Evolutionary conservation across 108 stramenopile genomes (phyloP).

Genomic region (Licmophora abbreviata): DNA sequence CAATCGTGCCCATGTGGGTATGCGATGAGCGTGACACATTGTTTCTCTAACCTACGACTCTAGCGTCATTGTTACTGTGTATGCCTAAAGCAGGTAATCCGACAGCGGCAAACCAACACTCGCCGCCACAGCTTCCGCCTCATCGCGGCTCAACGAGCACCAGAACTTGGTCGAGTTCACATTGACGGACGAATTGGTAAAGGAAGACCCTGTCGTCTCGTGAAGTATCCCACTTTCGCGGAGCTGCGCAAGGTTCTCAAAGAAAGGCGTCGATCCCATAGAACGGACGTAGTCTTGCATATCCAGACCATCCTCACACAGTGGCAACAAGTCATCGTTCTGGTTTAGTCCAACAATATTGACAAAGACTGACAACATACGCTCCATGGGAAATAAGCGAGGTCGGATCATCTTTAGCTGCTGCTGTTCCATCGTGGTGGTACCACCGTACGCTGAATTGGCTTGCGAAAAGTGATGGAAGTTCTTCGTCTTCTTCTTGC

Average conservation of each 20-base stretch:
- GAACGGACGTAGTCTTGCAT: constrained; percentile 1
- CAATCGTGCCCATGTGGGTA: too few species aligned
- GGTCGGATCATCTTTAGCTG: constrained; percentile 32
- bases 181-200: constrained; percentile 3
- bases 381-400: constrained; percentile 49
- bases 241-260: constrained; percentile 20
- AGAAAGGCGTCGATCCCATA: constrained; percentile 19
- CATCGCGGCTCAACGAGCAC: constrained; percentile 23
- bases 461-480: constrained; percentile 9
- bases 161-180: constrained; percentile 20
- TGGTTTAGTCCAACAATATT: constrained; percentile 41
- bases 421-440: constrained; percentile 23
- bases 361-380: constrained; percentile 59
- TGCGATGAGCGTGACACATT: too few species aligned
- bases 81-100: constrained; percentile 18
- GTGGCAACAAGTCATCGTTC: neutral
- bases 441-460: constrained; percentile 36
- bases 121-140: constrained; percentile 25
- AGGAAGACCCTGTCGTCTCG: constrained; percentile 3
- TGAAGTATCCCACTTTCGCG: constrained; percentile 22
- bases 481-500: constrained; percentile 21
- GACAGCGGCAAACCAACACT: constrained; percentile 36
- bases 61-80: too few species aligned
- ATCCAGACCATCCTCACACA: constrained; percentile 1
- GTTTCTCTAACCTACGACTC: too few species aligned